Evolutionary conservation across 2,329 filamentous ascomycete species (phyloP).

Genomic region (Fusarium bactridioides): DNA sequence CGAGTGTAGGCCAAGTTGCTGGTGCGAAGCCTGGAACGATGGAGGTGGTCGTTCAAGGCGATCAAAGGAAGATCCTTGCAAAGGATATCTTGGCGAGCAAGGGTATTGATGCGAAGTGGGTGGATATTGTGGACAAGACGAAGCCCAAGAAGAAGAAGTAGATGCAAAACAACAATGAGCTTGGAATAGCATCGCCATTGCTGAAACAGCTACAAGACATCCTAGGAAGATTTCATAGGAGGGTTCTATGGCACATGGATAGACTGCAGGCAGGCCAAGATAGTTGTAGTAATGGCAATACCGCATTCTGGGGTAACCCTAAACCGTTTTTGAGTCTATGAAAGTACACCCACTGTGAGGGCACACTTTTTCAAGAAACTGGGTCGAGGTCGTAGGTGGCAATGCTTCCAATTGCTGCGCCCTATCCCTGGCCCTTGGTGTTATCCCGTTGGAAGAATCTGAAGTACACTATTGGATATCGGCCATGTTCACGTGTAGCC

Average conservation of each 20-base stretch:
- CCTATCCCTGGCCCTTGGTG: no score
- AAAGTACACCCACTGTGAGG: rapidly evolving
- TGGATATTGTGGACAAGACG: constrained; percentile 33
- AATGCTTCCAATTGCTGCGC: background rate
- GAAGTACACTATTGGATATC: background rate
- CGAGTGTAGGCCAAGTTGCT: constrained; percentile 33
- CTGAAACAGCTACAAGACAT: background rate
- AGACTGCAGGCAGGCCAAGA: background rate
- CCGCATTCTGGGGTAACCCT: background rate
- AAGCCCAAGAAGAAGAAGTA: constrained; percentile 34
- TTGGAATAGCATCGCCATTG: background rate
- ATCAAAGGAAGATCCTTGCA: constrained; percentile 28
- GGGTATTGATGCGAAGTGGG: constrained; percentile 33
- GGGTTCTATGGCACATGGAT: background rate
- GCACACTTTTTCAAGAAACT: rapidly evolving
- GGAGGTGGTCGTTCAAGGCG: constrained; percentile 37
- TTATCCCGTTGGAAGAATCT: background rate
- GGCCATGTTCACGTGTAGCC: background rate
- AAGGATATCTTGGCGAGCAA: constrained; percentile 20
- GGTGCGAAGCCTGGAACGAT: constrained; percentile 31
- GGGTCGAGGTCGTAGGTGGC: no score
- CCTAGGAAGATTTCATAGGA: background rate
- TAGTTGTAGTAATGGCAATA: background rate
- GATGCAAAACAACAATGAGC: background rate
- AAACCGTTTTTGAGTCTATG: rapidly evolving